A percentile compares a stretch with the other conserved stretches of the same genome.
Evolutionary conservation across 1,284 basidiomycete species (phyloP).

Genomic region (Fomitopsis betulina): DNA sequence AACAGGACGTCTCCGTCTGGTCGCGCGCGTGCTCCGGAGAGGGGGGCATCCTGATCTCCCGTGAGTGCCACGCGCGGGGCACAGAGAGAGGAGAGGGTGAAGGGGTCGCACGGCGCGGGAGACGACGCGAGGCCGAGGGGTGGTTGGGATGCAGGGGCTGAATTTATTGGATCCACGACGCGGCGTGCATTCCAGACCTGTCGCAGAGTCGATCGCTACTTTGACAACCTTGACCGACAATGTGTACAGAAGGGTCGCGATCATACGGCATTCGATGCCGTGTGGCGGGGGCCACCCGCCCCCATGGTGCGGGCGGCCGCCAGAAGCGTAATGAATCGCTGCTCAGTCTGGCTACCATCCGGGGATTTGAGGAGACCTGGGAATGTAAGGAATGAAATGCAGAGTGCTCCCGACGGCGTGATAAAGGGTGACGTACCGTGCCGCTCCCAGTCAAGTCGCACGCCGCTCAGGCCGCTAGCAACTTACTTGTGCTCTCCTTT

Average conservation of each 20-base stretch:
- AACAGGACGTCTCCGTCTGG: constrained; percentile 18
- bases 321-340: neutral
- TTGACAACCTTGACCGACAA: neutral
- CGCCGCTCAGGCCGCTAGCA: too few species aligned
- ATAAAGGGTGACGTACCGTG: neutral
- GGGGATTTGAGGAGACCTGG: neutral
- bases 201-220: neutral
- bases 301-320: neutral
- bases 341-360: neutral
- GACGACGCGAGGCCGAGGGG: neutral
- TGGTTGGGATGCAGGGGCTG: neutral
- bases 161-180: neutral
- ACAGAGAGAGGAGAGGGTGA: constrained; percentile 9
- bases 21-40: constrained; percentile 9
- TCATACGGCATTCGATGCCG: neutral
- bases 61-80: constrained; percentile 4
- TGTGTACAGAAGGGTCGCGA: neutral
- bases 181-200: neutral
- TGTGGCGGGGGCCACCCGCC: neutral
- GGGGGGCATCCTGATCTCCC: constrained; percentile 10
- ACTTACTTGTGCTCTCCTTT: too few species aligned
- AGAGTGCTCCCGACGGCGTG: neutral
- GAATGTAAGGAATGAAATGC: neutral
- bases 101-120: constrained; percentile 4
- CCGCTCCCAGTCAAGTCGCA: too few species aligned